A percentile compares a stretch with the other conserved stretches of the same genome.
These are phyloP conservation scores for Bolboschoenoplectus hybrid DNA, from an alignment of 202 grass and related monocot genomes.

Conservation along the genomic window DNA sequence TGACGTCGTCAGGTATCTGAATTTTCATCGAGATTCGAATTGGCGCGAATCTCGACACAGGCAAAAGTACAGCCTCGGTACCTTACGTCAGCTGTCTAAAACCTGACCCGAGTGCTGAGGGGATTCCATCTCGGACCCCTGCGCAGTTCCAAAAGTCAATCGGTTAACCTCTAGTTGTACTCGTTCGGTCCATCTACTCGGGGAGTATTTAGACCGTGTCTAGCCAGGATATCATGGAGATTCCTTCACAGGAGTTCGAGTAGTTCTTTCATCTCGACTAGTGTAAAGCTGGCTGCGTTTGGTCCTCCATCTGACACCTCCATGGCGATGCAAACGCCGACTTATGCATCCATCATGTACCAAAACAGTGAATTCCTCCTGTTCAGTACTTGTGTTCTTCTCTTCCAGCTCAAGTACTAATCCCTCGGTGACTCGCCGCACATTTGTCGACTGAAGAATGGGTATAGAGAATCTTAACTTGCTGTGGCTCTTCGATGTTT, in stretches of 20 bases:
- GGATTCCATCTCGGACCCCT: not conserved
- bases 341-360: not conserved
- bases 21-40: not conserved
- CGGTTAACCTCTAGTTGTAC: not conserved
- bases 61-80: not conserved
- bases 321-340: not conserved
- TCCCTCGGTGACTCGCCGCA: too few species aligned
- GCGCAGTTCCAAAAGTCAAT: not conserved
- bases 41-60: not conserved
- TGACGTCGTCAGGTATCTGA: not conserved
- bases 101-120: not conserved
- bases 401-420: too few species aligned
- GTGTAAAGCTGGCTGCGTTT: too few species aligned
- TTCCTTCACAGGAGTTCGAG: not conserved
- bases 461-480: not conserved
- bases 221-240: not conserved
- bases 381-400: too few species aligned
- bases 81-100: slow-evolving; percentile 10
- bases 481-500: not conserved
- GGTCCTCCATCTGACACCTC: not conserved
- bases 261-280: too few species aligned
- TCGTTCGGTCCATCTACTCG: not conserved
- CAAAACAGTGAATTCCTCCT: too few species aligned
- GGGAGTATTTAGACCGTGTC: not conserved
- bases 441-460: not conserved